Base-by-base conservation (phyloP, 2,329 filamentous ascomycete genomes). In the Drechmeria coniospora region DNA sequence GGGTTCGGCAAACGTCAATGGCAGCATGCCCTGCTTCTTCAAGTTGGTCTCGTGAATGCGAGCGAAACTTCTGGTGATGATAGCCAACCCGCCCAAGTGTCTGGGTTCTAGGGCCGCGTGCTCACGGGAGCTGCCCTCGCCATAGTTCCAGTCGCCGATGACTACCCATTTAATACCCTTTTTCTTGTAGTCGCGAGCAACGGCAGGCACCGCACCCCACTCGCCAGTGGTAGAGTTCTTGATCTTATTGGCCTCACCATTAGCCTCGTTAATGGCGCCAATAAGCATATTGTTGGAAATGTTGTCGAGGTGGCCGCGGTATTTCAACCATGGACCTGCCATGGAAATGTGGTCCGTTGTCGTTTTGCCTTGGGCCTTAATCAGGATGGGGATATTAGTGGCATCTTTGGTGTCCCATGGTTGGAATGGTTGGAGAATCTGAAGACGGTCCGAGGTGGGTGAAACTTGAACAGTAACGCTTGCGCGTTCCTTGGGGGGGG, bases 1-100 rank as follows among this genome's bases (percentile, higher is more conserved):
- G 32, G 87, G 87, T 53, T 95, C 76, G 32, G 74, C 61, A 65
- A 98, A 98, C 47, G 86, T 95, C 41, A 98, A 72, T 49, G 90
- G 90, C 63, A 98, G 80, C 87, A 98, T 94, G 63, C 90, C 90
- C 74, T 98, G 90, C 79, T 98, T 98, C 82, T 98, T 98, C 67
- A 98, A 64, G 74, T 98, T 98, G 68, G 90, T 98, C 72, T 98
- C 90, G 72, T 98, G 90, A 53, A 98, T 98, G 79, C 90, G 90
- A 50, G 90, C 90, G 54, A 98, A 98, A 40, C 74, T 82, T 53
- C 83, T 79, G 51, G 79, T 86, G 55, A 98, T 92, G 66, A 98
- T 93, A 50, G 87, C 90, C 49, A 94, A 73, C 58, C 87, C 90
- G 51, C 90, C 90, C 40, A 98, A 77, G 66, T 95, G 87, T 55